These are phyloP conservation scores for Hura crepitans DNA, from an alignment of 441 rosid genomes.

Conservation along the genomic window DNA sequence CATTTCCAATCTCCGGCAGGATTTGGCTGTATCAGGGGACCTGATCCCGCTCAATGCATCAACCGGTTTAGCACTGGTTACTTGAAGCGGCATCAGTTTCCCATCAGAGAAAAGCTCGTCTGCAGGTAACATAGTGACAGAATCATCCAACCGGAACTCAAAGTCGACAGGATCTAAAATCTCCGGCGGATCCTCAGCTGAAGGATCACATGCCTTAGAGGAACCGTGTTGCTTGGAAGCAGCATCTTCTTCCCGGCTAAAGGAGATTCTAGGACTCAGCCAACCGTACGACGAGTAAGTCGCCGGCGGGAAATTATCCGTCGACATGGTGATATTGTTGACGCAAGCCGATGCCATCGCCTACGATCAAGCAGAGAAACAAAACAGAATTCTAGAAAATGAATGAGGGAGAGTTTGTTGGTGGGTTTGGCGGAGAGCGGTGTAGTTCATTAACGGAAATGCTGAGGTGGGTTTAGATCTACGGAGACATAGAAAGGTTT, in stretches of 20 bases:
- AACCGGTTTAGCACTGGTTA: slow-evolving; percentile 27
- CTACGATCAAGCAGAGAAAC: slow-evolving; percentile 28
- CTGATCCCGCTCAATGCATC: slow-evolving; percentile 20
- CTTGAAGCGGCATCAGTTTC: slow-evolving; percentile 64
- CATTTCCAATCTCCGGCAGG: slow-evolving; percentile 39
- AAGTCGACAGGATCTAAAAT: slow-evolving; percentile 48
- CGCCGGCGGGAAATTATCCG: slow-evolving; percentile 41
- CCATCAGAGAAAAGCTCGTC: slow-evolving; percentile 88
- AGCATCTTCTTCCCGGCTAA: slow-evolving; percentile 38
- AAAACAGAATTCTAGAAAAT: background rate
- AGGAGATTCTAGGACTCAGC: slow-evolving; percentile 52
- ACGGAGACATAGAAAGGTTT: background rate
- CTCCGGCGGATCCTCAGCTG: slow-evolving; percentile 30
- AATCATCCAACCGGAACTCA: slow-evolving; percentile 73
- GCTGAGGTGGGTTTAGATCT: slow-evolving; percentile 19
- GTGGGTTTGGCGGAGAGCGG: slow-evolving; percentile 4
- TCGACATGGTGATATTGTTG: slow-evolving; percentile 45
- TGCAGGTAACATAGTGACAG: slow-evolving; percentile 74
- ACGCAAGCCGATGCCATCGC: slow-evolving; percentile 67
- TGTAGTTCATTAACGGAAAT: slow-evolving; percentile 5
- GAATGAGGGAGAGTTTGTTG: background rate
- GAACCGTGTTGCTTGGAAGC: slow-evolving; percentile 24
- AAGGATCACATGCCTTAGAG: background rate
- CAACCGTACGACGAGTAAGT: slow-evolving; percentile 40
- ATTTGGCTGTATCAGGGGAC: slow-evolving; percentile 29